Conservation (phyloP, 139 green algal genomes). For the Chlamydomonas sp. region DNA sequence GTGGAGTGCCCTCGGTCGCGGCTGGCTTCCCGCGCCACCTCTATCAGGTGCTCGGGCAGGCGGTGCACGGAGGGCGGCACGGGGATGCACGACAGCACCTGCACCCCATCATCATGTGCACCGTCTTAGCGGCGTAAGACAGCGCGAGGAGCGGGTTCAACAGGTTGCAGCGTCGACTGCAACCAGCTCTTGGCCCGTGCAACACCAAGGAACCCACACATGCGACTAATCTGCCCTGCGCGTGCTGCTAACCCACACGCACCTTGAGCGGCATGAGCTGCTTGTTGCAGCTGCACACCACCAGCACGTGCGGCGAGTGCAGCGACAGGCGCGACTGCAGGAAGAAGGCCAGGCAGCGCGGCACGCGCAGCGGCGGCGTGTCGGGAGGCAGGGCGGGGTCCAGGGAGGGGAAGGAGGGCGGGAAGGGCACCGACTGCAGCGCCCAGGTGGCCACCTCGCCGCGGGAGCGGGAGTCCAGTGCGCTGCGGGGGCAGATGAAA, state of each 20-base stretch:
- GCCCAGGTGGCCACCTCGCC: slow-evolving; percentile 27
- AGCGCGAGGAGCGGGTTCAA: neutral
- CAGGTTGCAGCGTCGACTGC: neutral
- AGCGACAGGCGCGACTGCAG: slow-evolving; percentile 17
- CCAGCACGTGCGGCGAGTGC: slow-evolving; percentile 10
- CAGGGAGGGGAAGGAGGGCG: slow-evolving; percentile 39
- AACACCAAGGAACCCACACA: neutral
- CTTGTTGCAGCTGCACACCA: slow-evolving; percentile 16
- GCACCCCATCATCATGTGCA: neutral
- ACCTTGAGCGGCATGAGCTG: slow-evolving; percentile 42
- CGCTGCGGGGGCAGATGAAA: neutral
- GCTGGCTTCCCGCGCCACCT: neutral
- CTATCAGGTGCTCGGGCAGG: slow-evolving; percentile 17
- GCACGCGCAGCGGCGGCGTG: slow-evolving; percentile 24
- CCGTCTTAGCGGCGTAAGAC: neutral
- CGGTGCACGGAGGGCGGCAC: slow-evolving; percentile 15
- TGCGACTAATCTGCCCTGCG: neutral
- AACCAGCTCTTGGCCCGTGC: neutral
- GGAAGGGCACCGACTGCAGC: slow-evolving; percentile 25
- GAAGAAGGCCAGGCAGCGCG: slow-evolving; percentile 32
- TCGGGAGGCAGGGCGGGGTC: slow-evolving; percentile 1
- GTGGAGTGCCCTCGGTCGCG: too few species aligned
- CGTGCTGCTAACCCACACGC: neutral
- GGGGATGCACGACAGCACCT: slow-evolving; percentile 30
- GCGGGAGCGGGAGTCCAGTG: neutral